Base-by-base conservation (phyloP, 2,329 filamentous ascomycete genomes). In the Fusarium sp. region DNA sequence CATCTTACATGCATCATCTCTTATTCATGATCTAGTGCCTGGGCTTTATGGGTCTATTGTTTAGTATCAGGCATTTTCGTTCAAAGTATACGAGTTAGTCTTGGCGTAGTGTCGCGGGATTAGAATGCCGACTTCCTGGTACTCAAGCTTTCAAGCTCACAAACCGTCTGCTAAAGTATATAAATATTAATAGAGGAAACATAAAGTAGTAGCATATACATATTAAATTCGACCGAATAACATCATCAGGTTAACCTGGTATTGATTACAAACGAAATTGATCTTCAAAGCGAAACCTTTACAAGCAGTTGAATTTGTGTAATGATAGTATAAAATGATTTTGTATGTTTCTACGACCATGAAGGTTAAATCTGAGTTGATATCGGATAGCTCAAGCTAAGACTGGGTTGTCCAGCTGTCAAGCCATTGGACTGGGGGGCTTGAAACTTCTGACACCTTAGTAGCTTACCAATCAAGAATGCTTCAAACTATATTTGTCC, bases 11-110 rank as follows among this genome's bases (percentile, higher is more conserved):
- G 48, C 56, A 43, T 32, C 26, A 19, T 40, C 21, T 30, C 19
- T 43, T 43, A 32, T 62, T 62, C 56, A 55, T 62, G 48, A 62
- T 44, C 17, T 49, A 49, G 15, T 17, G 32, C 26, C 59, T 63
- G n/a, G 50, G 44, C 43, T 24, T 11, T 26, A 49, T 45, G 19
- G 49, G 34, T 23, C 38, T 55, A 3, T 38, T 20, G 19, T 15
- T 36, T 11, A 11, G 15, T 42, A 47, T 62, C 48, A 55, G 23
- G 48, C 19, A 47, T 47, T 47, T 56, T 62, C 42, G 42, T 23
- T 55, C 43, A 20, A 8, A 5, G 2, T 21, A 47, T 38, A 47
- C 36, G 28, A 55, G 26, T 28, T 24, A 11, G 14, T 20, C 20
- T 19, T 24, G 17, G n/a, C 15, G 32, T 9, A 17, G 20, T 30